Evolutionary conservation across 1,139 yeast genomes (phyloP).

Genomic region (Yamadazyma membranifaciens): DNA sequence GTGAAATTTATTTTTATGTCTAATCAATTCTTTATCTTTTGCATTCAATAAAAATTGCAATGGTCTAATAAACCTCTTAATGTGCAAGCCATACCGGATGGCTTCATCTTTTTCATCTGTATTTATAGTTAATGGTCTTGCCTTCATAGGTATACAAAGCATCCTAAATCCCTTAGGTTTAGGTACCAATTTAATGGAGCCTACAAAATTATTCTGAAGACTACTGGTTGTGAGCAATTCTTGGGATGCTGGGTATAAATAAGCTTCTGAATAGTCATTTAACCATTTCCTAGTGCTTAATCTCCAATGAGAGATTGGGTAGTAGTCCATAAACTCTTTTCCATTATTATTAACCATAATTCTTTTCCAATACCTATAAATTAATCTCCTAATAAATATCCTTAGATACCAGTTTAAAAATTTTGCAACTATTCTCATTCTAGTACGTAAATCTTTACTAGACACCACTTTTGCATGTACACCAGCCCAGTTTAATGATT

Average conservation of each 20-base stretch:
- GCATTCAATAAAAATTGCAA: conserved; percentile 15
- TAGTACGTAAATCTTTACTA: conserved; percentile 30
- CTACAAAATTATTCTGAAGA: conserved; percentile 23
- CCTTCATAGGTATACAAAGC: conserved; percentile 54
- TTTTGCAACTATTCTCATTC: conserved; percentile 25
- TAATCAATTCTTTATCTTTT: conserved; percentile 18
- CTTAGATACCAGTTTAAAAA: conserved; percentile 63
- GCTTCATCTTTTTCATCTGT: conserved; percentile 12
- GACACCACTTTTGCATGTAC: conserved; percentile 4
- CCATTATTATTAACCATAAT: conserved; percentile 55
- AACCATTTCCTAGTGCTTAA: conserved; percentile 41
- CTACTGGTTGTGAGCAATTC: conserved; percentile 9
- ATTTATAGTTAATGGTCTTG: conserved; percentile 15
- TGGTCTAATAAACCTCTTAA: conserved; percentile 22
- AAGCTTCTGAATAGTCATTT: conserved; percentile 32
- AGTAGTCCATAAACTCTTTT: conserved; percentile 34
- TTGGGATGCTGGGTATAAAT: conserved; percentile 19
- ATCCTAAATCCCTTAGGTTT: conserved; percentile 56
- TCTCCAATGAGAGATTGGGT: conserved; percentile 62
- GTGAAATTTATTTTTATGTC: conserved; percentile 14
- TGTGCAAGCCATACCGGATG: conserved; percentile 17
- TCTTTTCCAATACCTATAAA: conserved; percentile 57
- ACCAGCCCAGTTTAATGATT: conserved; percentile 51
- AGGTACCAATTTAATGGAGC: conserved; percentile 51
- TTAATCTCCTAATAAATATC: conserved; percentile 43